phyloP scores from a whole-genome alignment of 768 basidiomycete genomes.

The Termitomyces sp. region DNA sequence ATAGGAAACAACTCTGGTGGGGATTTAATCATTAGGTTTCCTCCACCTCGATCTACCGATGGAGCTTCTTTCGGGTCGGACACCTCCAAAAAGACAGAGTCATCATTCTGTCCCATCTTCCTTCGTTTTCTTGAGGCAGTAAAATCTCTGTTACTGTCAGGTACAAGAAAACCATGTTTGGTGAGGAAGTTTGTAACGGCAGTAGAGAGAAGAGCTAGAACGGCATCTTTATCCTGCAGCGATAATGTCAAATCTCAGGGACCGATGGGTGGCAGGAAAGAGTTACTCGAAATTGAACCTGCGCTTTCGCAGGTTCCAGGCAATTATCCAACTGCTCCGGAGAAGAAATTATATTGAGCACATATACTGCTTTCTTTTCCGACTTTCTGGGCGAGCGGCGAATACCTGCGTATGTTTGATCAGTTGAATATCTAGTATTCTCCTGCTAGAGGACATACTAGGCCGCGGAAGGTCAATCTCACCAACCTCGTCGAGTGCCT shows the following conservation, averaged over 20 bases:
- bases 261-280: slow-evolving; percentile 1
- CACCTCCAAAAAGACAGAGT: slow-evolving; percentile 30
- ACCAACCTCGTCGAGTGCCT: slow-evolving; percentile 69
- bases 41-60: background rate
- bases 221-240: slow-evolving; percentile 50
- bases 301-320: slow-evolving; percentile 71
- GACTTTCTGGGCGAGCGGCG: slow-evolving; percentile 75
- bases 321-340: slow-evolving; percentile 67
- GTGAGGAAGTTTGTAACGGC: slow-evolving; percentile 58
- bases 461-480: slow-evolving; percentile 39
- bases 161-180: slow-evolving; percentile 50
- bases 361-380: slow-evolving; percentile 79
- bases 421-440: slow-evolving; percentile 4
- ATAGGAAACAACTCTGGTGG: background rate
- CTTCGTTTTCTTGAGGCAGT: slow-evolving; percentile 47
- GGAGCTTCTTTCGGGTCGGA: background rate
- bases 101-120: slow-evolving; percentile 31
- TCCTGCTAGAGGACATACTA: slow-evolving; percentile 24
- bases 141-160: background rate
- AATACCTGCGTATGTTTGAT: slow-evolving; percentile 29
- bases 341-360: slow-evolving; percentile 70
- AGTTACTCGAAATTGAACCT: slow-evolving; percentile 60
- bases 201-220: slow-evolving; percentile 50
- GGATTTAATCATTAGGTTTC: background rate
- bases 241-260: slow-evolving; percentile 5